Evolutionary conservation across 192 early-diverging fungal genomes (phyloP), one percentile per base, ranked within the genome.

Genomic region (Backusella australiensis): DNA sequence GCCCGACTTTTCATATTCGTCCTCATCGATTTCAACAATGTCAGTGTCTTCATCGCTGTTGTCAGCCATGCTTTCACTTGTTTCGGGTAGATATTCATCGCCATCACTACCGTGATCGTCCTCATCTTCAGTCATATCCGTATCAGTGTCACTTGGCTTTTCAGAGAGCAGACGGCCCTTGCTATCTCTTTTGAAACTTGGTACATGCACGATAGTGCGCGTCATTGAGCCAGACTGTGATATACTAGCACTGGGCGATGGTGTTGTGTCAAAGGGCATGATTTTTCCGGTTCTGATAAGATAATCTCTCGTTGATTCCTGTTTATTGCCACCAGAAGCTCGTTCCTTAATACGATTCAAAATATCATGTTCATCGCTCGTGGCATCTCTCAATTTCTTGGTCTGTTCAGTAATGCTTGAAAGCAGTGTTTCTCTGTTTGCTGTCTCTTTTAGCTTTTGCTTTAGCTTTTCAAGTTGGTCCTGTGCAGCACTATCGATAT

Each of bases 201-300:
- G 59, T 4, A 23, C 34, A 9, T 74, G 21, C 23, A 77, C 34
- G 63, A 23, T 17, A 6, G 29, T 26, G 21, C 56, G 68, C n/a
- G 69, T 32, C 32, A 32, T 15, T 14, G 17, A 19, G 19, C 67
- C n/a, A 32, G 2, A 2, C 15, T 53, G 21, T 63, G 56, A 3
- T 4, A 12, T 14, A 29, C 1, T 3, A 32, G 81, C 71, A 32
- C 78, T 75, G n/a, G 88, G 82, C 56, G 56, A 14, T 29, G 56
- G 1, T 63, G 56, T 29, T 12, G 56, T 29, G 29, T 63, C 56
- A 83, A 90, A 91, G 19, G 88, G 92, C 35, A 86, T 94, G 49
- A 91, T 89, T 77, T 90, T 93, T 56, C 87, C 91, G 41, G 86
- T 90, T 19, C 88, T 78, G 77, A 92, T 91, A n/a, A 93, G 79